Evolutionary conservation across 306 rosid species (phyloP), one percentile per base, ranked within the genome.

Genomic region (Gastrolobium bilobum): DNA sequence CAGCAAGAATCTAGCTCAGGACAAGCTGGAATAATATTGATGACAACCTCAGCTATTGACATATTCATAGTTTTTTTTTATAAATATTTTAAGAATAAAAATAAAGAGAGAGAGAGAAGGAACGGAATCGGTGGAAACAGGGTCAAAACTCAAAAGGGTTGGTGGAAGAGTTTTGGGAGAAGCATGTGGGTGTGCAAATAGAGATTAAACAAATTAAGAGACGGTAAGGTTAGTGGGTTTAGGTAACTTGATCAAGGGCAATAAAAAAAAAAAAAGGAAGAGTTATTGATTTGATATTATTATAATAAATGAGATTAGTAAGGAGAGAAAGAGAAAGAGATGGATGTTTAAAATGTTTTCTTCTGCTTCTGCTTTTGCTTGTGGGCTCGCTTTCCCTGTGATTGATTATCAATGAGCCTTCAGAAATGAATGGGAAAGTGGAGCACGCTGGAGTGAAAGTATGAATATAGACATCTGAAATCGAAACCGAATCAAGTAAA

Each of bases 21-120:
- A 78, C 75, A 67, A 76, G 87, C 85, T 81, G 89, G 83, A 69
- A 68, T 53, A 33, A 81, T 80, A 58, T 64, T 66, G 20, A 15
- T 81, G 78, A 75, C 84, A 87, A 77, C 83, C 82, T 84, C 67
- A 71, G 54, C 72, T 13, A 42, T 51, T 68, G 84, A 79, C 81
- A 66, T 77, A 74, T 68, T 68, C 82, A 54, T 7, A 3, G 51
- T 78, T 59, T 63, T 35, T n/a, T 46, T 62, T 20, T 48, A 35
- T 7, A 8, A 31, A 44, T 26, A 5, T 3, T 2, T 5, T 4
- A 68, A 5, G 1, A 30, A 0, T 20, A 29, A 10, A 2, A 63
- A 30, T 35, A 4, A 11, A 29, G 15, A n/a, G 15, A 72, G 59
- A 7, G 9, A 57, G 50, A 61, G 57, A 42, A 2, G 2, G 31